Base-by-base conservation (phyloP, 2,329 filamentous ascomycete genomes). In the Tolypocladium tundrense region DNA sequence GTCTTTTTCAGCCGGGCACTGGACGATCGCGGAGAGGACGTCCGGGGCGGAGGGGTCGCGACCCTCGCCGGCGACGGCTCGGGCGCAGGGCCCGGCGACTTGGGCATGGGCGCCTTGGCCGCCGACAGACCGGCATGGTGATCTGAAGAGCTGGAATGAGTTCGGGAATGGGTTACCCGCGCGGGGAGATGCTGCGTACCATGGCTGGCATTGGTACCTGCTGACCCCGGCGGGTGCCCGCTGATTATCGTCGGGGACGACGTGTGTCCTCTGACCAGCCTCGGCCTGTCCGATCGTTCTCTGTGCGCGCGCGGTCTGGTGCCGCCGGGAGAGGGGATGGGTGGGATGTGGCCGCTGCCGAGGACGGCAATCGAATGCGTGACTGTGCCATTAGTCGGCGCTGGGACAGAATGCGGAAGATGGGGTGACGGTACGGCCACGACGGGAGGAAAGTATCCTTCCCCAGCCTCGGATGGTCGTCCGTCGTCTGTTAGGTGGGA, bases 391-490 rank as follows among this genome's bases (percentile, higher is more conserved):
- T 69, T 75, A 54, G 67, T 70, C 60, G 63, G 71, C 55, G 66
- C 67, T 59, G 67, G 70, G 53, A 77, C 72, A 51, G 75, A 71
- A 31, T 74, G 65, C 14, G 75, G 70, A 62, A 75, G 66, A 61
- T 76, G 74, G 35, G 72, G 68, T 16, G 74, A 73, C 65, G 72
- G 72, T 61, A 71, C 65, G 61, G 72, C 75, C 55, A 82, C 66
- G 73, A 87, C 70, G 72, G 87, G 87, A 39, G 90, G 88, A 66
- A 96, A 96, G 71, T 96, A 96, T 66, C 94, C 91, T 53, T 83
- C 83, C 33, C 86, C 87, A 59, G 78, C 81, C 69, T 93, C 88
- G 4, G 81, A 77, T 11, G 88, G 88, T 40, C 84, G 77, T 24
- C 77, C 75, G 27, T 89, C 86, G 35, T 91, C 87, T 61, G 78